Evolutionary conservation across 805 yeast genomes (phyloP).

Genomic region (Ogataea zsoltii): DNA sequence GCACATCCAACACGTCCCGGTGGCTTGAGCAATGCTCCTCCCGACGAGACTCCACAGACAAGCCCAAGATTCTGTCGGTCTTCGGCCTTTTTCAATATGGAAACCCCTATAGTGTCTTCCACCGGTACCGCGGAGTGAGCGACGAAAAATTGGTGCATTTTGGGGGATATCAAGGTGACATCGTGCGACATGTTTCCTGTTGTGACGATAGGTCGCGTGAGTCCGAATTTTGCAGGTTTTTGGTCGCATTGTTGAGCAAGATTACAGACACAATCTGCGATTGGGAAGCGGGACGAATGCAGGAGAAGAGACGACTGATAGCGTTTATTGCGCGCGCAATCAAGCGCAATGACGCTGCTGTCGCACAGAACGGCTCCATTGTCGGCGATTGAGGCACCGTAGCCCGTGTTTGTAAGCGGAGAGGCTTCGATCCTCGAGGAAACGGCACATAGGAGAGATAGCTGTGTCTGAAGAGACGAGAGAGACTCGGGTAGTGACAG

Average conservation of each 20-base stretch:
- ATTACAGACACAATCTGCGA: constrained; percentile 26
- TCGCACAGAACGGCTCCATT: constrained; percentile 47
- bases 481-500: not conserved
- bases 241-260: constrained; percentile 28
- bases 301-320: constrained; percentile 20
- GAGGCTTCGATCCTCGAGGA: constrained; percentile 34
- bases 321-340: constrained; percentile 13
- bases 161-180: constrained; percentile 6
- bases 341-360: constrained; percentile 36
- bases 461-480: not conserved
- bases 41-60: constrained; percentile 46
- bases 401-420: constrained; percentile 49
- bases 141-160: constrained; percentile 14
- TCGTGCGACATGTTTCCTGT: constrained; percentile 15
- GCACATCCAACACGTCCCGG: constrained; percentile 58
- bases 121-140: constrained; percentile 14
- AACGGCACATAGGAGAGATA: constrained; percentile 9
- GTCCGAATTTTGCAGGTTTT: constrained; percentile 15
- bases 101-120: constrained; percentile 49
- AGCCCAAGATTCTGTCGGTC: not conserved
- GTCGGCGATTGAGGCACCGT: constrained; percentile 45
- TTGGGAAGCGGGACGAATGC: constrained; percentile 32
- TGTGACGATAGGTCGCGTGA: constrained; percentile 37
- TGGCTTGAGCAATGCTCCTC: constrained; percentile 52
- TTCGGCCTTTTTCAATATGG: constrained; percentile 19